Percentiles rank a stretch among this genome's conserved stretches.
Conservation (phyloP, 78 protist species). For the Dictyostelium capitatum region DNA sequence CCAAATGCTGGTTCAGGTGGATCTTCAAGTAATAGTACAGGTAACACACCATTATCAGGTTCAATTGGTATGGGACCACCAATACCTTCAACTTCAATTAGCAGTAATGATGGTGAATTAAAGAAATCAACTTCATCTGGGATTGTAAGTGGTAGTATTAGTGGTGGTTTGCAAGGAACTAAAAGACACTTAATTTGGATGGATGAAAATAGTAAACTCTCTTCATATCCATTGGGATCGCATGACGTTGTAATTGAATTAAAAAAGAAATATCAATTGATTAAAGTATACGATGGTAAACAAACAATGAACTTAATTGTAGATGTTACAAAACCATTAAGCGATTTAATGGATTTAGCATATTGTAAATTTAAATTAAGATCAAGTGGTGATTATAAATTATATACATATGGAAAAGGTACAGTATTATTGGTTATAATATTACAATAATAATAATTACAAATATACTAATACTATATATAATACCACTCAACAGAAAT, state of each 20-base stretch:
- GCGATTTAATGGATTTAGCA: slow-evolving; percentile 17
- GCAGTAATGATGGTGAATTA: neutral
- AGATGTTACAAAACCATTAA: slow-evolving; percentile 37
- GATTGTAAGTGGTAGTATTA: neutral
- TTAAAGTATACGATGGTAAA: slow-evolving; percentile 24
- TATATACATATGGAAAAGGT: slow-evolving; percentile 17
- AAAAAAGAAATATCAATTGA: slow-evolving; percentile 25
- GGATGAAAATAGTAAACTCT: slow-evolving; percentile 52
- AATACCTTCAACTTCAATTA: neutral
- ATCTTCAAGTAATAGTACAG: neutral
- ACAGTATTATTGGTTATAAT: neutral
- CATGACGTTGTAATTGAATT: slow-evolving; percentile 51
- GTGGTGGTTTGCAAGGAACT: neutral
- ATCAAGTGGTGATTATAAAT: slow-evolving; percentile 1
- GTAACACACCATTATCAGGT: slow-evolving; percentile 3
- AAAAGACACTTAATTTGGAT: slow-evolving; percentile 39
- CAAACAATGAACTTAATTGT: neutral
- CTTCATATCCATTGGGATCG: slow-evolving; percentile 43
- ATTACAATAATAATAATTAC: neutral
- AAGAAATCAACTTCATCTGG: slow-evolving; percentile 3
- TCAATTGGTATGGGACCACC: neutral
- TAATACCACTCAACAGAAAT: slow-evolving; percentile 5
- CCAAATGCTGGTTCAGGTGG: neutral
- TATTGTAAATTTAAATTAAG: slow-evolving; percentile 62
- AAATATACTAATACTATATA: neutral